Evolutionary conservation across 2,329 filamentous ascomycete species (phyloP).

Genomic region (Exutisphaerella laricina): DNA sequence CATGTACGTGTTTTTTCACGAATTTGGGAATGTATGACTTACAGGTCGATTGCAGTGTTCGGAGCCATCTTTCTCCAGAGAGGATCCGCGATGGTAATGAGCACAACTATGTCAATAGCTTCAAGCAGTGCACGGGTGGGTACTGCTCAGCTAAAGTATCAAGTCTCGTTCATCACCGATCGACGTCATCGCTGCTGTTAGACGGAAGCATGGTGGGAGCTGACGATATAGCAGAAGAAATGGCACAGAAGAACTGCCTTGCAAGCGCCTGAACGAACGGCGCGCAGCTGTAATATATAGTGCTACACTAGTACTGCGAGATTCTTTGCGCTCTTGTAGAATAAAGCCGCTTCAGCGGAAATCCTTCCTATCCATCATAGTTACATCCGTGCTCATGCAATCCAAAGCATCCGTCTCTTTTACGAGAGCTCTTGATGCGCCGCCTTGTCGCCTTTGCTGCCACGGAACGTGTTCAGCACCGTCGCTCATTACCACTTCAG

Average conservation of each 20-base stretch:
- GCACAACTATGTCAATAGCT: too few species aligned
- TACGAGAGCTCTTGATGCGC: too few species aligned
- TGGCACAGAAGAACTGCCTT: neutral
- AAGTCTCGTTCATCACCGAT: neutral
- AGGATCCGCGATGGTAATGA: too few species aligned
- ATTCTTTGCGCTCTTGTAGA: neutral
- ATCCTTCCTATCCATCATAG: neutral
- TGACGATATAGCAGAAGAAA: neutral
- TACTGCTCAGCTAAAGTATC: too few species aligned
- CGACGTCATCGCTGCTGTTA: slow-evolving; percentile 3
- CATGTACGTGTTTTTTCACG: too few species aligned
- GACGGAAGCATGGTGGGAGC: neutral
- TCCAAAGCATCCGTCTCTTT: too few species aligned
- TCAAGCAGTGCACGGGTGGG: too few species aligned
- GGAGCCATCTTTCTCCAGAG: slow-evolving; percentile 1
- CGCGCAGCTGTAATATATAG: neutral
- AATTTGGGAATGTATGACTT: too few species aligned
- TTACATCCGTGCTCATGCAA: neutral
- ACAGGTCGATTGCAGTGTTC: slow-evolving; percentile 5
- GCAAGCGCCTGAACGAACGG: neutral
- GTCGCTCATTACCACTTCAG: too few species aligned
- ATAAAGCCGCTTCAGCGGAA: neutral
- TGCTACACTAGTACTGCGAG: neutral
- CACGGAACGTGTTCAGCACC: too few species aligned
- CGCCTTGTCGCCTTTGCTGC: too few species aligned